Conservation (phyloP, 805 yeast genomes). For the Diddensiella transvaalensis region DNA sequence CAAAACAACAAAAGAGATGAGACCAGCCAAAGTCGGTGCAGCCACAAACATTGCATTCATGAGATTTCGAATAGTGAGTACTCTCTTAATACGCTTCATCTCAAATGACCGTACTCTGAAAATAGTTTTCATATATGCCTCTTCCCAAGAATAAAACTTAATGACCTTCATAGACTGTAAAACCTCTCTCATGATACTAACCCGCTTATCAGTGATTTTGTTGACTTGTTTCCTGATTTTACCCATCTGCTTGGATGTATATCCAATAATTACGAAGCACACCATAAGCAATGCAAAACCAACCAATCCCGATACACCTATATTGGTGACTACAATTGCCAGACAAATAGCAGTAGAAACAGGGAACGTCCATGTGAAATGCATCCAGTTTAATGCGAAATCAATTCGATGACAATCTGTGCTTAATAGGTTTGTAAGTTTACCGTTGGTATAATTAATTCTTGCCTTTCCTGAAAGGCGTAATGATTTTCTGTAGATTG, state of each 20-base stretch:
- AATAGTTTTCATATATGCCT: constrained; percentile 61
- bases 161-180: constrained; percentile 74
- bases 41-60: constrained; percentile 64
- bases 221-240: constrained; percentile 55
- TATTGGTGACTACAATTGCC: constrained; percentile 58
- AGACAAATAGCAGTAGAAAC: constrained; percentile 59
- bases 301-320: constrained; percentile 70
- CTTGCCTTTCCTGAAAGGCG: constrained; percentile 54
- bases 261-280: constrained; percentile 40
- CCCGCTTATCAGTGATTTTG: constrained; percentile 69
- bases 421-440: constrained; percentile 72
- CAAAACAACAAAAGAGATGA: constrained; percentile 51
- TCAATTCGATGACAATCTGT: constrained; percentile 81
- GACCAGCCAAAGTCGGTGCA: constrained; percentile 67
- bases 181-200: constrained; percentile 72
- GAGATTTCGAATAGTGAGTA: constrained; percentile 63
- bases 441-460: constrained; percentile 60
- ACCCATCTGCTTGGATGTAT: constrained; percentile 51
- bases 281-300: constrained; percentile 55
- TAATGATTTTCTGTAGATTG: constrained; percentile 66
- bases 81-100: constrained; percentile 53
- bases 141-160: constrained; percentile 90
- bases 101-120: constrained; percentile 56
- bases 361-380: constrained; percentile 61
- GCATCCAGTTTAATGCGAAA: constrained; percentile 66